These are phyloP conservation scores for Leucogyrophana mollusca DNA, from an alignment of 768 basidiomycete genomes.

Conservation along the genomic window DNA sequence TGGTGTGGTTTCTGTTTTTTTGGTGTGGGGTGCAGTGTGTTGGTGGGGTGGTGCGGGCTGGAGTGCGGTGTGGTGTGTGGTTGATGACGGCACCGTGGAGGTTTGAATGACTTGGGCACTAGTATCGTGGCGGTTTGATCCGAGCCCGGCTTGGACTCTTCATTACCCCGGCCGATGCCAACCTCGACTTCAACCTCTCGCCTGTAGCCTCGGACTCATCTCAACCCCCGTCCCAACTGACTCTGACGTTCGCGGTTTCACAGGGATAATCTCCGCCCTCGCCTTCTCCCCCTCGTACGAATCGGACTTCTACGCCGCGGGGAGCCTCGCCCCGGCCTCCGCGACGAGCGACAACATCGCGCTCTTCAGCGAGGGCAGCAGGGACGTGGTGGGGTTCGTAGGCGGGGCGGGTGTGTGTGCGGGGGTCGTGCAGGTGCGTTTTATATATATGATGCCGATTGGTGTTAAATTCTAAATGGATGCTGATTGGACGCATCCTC, in stretches of 20 bases:
- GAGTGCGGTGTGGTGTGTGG: too few relatives aligned
- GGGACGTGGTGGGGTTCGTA: conserved; percentile 60
- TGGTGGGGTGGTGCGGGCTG: too few relatives aligned
- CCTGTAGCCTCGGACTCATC: too few relatives aligned
- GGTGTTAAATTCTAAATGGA: not conserved
- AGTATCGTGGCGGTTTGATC: too few relatives aligned
- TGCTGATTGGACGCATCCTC: too few relatives aligned
- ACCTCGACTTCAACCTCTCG: too few relatives aligned
- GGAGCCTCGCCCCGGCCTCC: conserved; percentile 57
- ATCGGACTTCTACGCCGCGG: conserved; percentile 74
- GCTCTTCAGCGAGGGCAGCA: conserved; percentile 61
- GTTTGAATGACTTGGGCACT: too few relatives aligned
- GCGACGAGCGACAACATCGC: conserved; percentile 54
- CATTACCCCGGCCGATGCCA: too few relatives aligned
- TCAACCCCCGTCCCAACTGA: not conserved
- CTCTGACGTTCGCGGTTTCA: not conserved
- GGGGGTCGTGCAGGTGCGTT: conserved; percentile 50
- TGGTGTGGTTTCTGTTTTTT: too few relatives aligned
- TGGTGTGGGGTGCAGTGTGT: too few relatives aligned
- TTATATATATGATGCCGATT: not conserved
- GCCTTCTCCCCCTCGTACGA: conserved; percentile 69
- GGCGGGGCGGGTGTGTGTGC: conserved; percentile 39
- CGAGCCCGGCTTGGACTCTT: too few relatives aligned
- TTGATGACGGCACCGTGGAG: too few relatives aligned
- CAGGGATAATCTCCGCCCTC: conserved; percentile 85